Base-by-base conservation (phyloP, 2,329 filamentous ascomycete genomes). In the Apiospora saccharicola region DNA sequence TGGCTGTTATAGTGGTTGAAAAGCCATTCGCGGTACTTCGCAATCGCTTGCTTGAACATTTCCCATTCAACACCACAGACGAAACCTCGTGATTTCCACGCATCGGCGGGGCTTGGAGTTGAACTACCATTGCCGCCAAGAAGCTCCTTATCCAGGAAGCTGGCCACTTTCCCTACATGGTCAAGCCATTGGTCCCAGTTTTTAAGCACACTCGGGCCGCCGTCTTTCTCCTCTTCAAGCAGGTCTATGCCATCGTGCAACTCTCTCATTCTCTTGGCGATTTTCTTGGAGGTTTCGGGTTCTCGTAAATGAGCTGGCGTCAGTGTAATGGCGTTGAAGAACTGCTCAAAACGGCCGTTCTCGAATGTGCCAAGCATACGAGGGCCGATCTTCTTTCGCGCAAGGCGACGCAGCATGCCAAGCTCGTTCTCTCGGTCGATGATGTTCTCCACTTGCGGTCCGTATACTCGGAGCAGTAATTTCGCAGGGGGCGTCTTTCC, bases 261-360 rank as follows among this genome's bases (percentile, higher is more conserved):
- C 82, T 99, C 96, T 74, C 95, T 90, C 94, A 99, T 98, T 69
- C 96, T 93, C 86, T 98, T 98, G 16, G 96, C 96, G 79, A 99
- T 99, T 80, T 98, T 94, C 78, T 90, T 93, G 46, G 93, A 97
- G 0, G 94, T 98, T 69, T 94, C 93, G 0, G 94, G 90, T 44
- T 94, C 90, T 49, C 94, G 92, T 67, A 99, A 83, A 75, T 97
- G 93, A 37, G 89, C 86, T 0, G 92, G 88, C 0, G 92, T 96
- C 57, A 99, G 88, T 0, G 96, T 92, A 49, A 90, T 90, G 0
- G 96, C 95, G 79, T 98, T 90, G 80, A 98, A 93, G 80, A 92
- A 98, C 81, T 99, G 93, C 83, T 99, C 96, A 76, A 99, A 99
- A 6, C 96, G 93, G 13, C 96, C 96, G 79, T 99, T 99, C 71